Percentiles rank a stretch among this genome's conserved stretches.
Evolutionary conservation across 2,329 filamentous ascomycete species (phyloP).

Genomic region (Elsinoe ampelina): DNA sequence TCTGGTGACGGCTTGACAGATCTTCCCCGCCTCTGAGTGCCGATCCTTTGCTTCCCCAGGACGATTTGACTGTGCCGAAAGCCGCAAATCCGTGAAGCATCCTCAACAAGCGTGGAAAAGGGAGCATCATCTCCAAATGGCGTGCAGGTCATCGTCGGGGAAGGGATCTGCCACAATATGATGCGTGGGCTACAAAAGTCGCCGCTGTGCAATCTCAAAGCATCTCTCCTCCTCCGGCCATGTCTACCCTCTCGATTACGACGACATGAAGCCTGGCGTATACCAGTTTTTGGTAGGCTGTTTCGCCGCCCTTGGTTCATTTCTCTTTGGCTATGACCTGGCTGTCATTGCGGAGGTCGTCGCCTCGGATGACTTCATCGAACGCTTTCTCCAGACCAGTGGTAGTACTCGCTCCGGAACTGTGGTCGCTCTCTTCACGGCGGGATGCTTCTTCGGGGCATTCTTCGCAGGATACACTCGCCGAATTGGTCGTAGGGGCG

Average conservation of each 20-base stretch:
- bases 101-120: too few relatives aligned
- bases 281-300: constrained; percentile 28
- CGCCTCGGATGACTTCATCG: constrained; percentile 19
- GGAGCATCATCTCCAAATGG: too few relatives aligned
- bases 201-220: too few relatives aligned
- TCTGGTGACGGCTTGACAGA: neutral
- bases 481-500: constrained; percentile 59
- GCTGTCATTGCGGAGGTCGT: constrained; percentile 23
- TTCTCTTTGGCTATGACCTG: constrained; percentile 42
- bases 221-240: neutral
- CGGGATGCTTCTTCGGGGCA: constrained; percentile 20
- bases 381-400: constrained; percentile 17
- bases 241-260: neutral
- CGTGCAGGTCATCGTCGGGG: too few relatives aligned
- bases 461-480: constrained; percentile 55
- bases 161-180: neutral
- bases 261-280: constrained; percentile 18
- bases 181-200: neutral
- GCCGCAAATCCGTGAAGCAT: neutral
- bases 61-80: neutral
- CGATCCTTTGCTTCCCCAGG: neutral
- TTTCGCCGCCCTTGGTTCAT: constrained; percentile 39
- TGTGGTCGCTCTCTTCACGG: constrained; percentile 21
- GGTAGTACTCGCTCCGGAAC: constrained; percentile 19
- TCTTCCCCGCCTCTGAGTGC: neutral